Base-by-base conservation (phyloP, 1,139 yeast genomes). In the Geotrichum citri-aurantii region DNA sequence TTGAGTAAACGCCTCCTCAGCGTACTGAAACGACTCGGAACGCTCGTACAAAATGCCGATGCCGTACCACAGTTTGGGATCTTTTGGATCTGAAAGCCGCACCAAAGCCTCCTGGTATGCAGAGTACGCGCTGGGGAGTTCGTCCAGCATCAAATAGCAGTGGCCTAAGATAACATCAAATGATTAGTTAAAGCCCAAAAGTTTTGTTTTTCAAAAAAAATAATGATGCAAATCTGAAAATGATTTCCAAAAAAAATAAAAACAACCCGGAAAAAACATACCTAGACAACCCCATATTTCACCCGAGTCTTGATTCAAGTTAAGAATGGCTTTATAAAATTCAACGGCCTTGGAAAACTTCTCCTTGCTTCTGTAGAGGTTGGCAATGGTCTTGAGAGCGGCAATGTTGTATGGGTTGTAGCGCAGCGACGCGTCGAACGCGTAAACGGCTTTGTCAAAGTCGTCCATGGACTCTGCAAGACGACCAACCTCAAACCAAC, bases 31-130 rank as follows among this genome's bases (percentile, higher is more conserved):
- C 10, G 96, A 88, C 17, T 98, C 99, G 72, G 93, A 93, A 56
- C 99, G 80, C 72, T 93, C 99, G 72, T 93, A 93, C 62, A 93
- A 79, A 62, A 93, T 93, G 48, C 99, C 99, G 66, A 93, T 93
- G 0, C 99, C 99, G 73, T 93, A 97, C 98, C 99, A 93, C 66
- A 92, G 81, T 71, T 91, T 91, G 58, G 99, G 98, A 55, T 92
- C 97, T 67, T 91, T 90, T 54, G 97, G 96, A 69, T 93, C 92
- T 64, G 88, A 91, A 71, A 92, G 77, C 71, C 91, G 93, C 72
- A 89, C 87, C 61, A 93, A 78, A 1, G 98, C 98, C 70, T 95
- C 90, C 75, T 93, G 99, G 74, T 93, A 93, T 11, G 98, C 96
- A 54, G 92, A 88, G 72, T 93, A 93, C 1, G 98, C 97, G 66